These are phyloP conservation scores for Conoideocrella luteorostrata DNA, from an alignment of 2,329 filamentous ascomycete genomes.

Conservation along the genomic window DNA sequence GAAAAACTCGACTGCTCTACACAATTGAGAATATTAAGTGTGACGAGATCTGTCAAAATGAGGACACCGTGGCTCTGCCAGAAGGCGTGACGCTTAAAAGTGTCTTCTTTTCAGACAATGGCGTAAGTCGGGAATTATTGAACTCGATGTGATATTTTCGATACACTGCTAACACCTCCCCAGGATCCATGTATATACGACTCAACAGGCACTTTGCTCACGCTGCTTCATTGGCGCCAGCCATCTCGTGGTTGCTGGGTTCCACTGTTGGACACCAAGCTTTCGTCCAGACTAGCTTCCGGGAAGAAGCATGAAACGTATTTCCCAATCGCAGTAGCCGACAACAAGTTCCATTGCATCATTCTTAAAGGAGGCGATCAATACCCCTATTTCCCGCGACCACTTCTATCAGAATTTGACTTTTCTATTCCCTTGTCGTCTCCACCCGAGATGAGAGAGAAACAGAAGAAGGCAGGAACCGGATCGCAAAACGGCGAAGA, in stretches of 20 bases:
- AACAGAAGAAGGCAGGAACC: slow-evolving; percentile 26
- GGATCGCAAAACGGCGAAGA: slow-evolving; percentile 28
- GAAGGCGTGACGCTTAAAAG: slow-evolving; percentile 67
- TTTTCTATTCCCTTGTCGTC: slow-evolving; percentile 77
- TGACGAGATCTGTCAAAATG: slow-evolving; percentile 89
- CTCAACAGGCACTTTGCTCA: slow-evolving; percentile 79
- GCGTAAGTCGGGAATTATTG: slow-evolving; percentile 59
- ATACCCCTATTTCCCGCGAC: slow-evolving; percentile 88
- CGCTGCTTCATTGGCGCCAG: slow-evolving; percentile 84
- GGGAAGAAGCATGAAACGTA: slow-evolving; percentile 86
- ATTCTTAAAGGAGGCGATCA: slow-evolving; percentile 94
- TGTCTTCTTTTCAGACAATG: slow-evolving; percentile 86
- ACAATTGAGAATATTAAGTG: slow-evolving; percentile 92
- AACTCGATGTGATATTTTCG: no score
- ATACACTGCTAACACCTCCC: background rate
- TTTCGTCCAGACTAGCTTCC: slow-evolving; percentile 71
- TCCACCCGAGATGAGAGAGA: slow-evolving; percentile 30
- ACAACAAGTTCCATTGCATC: slow-evolving; percentile 94
- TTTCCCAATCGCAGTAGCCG: slow-evolving; percentile 90
- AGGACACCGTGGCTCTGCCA: slow-evolving; percentile 82
- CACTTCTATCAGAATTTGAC: slow-evolving; percentile 86
- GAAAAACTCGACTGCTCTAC: slow-evolving; percentile 73
- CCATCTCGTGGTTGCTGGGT: slow-evolving; percentile 85
- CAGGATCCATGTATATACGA: slow-evolving; percentile 96
- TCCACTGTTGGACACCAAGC: slow-evolving; percentile 82